A percentile compares a stretch with the other conserved stretches of the same genome.
phyloP scores from a whole-genome alignment of 257 asterid species.

The Salvia hispanica region DNA sequence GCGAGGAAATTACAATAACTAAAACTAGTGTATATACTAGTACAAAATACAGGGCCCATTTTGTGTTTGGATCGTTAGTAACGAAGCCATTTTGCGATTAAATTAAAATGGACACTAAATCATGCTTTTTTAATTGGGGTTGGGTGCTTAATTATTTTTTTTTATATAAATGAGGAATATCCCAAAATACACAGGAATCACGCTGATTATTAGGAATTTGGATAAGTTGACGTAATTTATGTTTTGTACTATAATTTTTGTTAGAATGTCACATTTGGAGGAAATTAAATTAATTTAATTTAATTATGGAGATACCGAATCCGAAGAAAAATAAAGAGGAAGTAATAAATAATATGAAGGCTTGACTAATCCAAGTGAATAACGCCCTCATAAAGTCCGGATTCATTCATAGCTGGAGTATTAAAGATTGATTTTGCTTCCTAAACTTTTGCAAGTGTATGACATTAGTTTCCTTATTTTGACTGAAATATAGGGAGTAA shows the following conservation, averaged over 20 bases:
- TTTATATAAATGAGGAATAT: too few species aligned
- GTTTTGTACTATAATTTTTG: too few species aligned
- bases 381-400: neutral
- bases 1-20: too few species aligned
- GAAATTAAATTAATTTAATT: neutral
- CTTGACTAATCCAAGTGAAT: neutral
- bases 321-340: neutral
- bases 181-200: too few species aligned
- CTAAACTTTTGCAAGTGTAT: neutral
- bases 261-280: neutral
- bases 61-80: too few species aligned
- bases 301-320: neutral
- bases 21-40: too few species aligned
- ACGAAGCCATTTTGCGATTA: too few species aligned
- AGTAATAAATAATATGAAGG: neutral
- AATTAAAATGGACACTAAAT: too few species aligned
- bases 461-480: neutral
- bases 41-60: too few species aligned
- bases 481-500: neutral
- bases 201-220: neutral
- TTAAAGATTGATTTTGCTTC: constrained; percentile 10
- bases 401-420: neutral
- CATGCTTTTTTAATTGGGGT: too few species aligned
- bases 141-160: too few species aligned
- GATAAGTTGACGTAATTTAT: neutral